Conservation (phyloP, 73 alveolate species). For the Paraurostyla sp. region DNA sequence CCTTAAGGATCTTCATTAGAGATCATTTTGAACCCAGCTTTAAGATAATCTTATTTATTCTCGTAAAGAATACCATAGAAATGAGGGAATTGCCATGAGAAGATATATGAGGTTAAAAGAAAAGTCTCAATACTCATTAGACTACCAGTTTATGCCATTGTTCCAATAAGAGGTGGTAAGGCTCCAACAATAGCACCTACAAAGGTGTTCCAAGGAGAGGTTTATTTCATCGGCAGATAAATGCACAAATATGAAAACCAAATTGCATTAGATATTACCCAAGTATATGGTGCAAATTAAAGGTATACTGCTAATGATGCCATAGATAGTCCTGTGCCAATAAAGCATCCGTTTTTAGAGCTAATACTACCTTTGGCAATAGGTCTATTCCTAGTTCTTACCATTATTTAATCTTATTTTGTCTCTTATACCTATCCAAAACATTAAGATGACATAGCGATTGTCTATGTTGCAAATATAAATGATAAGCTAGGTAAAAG, state of each 20-base stretch:
- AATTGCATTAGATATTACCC: constrained; percentile 74
- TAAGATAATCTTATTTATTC: constrained; percentile 81
- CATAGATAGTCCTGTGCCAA: constrained; percentile 75
- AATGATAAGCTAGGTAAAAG: constrained; percentile 31
- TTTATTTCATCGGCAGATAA: constrained; percentile 84
- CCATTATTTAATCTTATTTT: constrained; percentile 78
- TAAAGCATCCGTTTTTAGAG: constrained; percentile 57
- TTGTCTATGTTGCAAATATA: constrained; percentile 63
- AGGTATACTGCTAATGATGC: constrained; percentile 58
- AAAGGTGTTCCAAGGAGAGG: constrained; percentile 75
- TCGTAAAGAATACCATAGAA: constrained; percentile 90
- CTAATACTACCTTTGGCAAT: constrained; percentile 71
- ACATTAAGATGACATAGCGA: constrained; percentile 78
- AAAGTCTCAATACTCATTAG: constrained; percentile 62
- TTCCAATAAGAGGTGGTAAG: constrained; percentile 87
- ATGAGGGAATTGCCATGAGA: constrained; percentile 91
- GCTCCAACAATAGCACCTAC: constrained; percentile 94
- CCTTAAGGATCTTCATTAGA: constrained; percentile 75
- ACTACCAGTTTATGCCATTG: constrained; percentile 80
- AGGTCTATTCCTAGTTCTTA: constrained; percentile 86
- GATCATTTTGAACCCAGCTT: constrained; percentile 91
- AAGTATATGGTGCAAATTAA: constrained; percentile 73
- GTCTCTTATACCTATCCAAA: constrained; percentile 81
- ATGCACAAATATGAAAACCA: constrained; percentile 79
- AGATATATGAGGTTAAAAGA: constrained; percentile 76